Base-by-base conservation (phyloP, 768 basidiomycete species). In the Amanita molliuscula region DNA sequence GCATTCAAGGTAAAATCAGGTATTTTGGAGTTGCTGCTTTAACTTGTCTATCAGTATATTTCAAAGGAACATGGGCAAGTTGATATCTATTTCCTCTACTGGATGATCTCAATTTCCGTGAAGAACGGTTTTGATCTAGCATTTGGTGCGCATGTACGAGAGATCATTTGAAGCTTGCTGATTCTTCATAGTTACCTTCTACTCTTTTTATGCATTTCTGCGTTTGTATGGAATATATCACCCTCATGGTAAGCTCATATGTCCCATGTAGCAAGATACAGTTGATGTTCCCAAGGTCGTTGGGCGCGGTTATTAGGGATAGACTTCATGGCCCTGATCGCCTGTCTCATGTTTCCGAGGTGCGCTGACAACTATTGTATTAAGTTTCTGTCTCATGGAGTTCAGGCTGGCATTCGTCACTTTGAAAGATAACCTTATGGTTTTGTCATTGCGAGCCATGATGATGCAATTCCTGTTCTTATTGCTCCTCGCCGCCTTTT, bases 111-210 rank as follows among this genome's bases (percentile, higher is more conserved):
- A 57, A 25, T n/a, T 26, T 37, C 15, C n/a, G 21, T 15, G 15
- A 58, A 86, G 87, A 95, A 96, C 55, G 92, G 92, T 0, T 97
- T 97, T 61, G 94, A 97, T 63, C 56, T 95, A 47, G 88, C 89
- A 42, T 93, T 96, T 66, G 82, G 87, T 88, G 51, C 15, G 73
- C 62, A 3, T 40, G 29, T 23, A 29, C 20, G n/a, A 29, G 2
- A 20, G 15, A 18, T 41, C n/a, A 23, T 15, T 13, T 15, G 16
- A 28, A 18, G 20, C 38, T 26, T 40, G 29, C 29, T 47, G 44
- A 53, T 20, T 10, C 37, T 37, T 7, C 43, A 6, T 45, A 88
- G 88, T 96, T 40, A 82, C 88, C 10, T 77, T 87, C 15, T 96
- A 81, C 62, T 74, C 74, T 10, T 69, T 86, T 4, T 96, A 96